Evolutionary conservation across 306 rosid species (phyloP).

Genomic region (Quercus rubra): DNA sequence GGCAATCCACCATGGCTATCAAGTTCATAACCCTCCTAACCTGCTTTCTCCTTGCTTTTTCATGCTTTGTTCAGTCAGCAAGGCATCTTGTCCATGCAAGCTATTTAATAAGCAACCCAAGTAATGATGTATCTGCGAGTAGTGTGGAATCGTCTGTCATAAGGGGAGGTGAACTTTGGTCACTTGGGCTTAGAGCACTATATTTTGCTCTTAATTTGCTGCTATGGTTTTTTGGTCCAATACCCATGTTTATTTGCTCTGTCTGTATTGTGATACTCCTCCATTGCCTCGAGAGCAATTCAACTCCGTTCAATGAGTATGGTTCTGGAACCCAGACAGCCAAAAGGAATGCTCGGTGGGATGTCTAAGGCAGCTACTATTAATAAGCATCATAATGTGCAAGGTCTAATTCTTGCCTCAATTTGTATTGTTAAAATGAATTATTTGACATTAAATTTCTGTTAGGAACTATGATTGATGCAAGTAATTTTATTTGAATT

Average conservation of each 20-base stretch:
- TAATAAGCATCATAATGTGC: not conserved
- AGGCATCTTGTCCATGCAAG: slow-evolving; percentile 77
- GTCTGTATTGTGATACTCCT: slow-evolving; percentile 42
- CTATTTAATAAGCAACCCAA: slow-evolving; percentile 61
- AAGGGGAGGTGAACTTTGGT: slow-evolving; percentile 77
- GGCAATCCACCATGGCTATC: slow-evolving; percentile 37
- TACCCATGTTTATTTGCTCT: slow-evolving; percentile 70
- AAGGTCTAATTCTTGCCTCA: not conserved
- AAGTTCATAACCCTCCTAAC: slow-evolving; percentile 59
- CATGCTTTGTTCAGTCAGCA: slow-evolving; percentile 66
- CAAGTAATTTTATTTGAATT: not conserved
- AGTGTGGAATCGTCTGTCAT: slow-evolving; percentile 61
- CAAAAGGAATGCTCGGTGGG: slow-evolving; percentile 6
- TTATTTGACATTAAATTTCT: too few species aligned
- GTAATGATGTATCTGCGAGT: slow-evolving; percentile 36
- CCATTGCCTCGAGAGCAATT: slow-evolving; percentile 49
- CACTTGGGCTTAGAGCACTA: slow-evolving; percentile 69
- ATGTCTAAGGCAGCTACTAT: not conserved
- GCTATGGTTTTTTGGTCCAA: slow-evolving; percentile 88
- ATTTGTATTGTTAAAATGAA: not conserved
- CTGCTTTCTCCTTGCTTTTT: slow-evolving; percentile 70
- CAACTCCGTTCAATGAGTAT: slow-evolving; percentile 39
- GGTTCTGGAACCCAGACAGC: not conserved
- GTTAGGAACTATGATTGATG: not conserved
- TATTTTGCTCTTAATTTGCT: slow-evolving; percentile 66